Evolutionary conservation across 148 eudicot species (phyloP).

Genomic region (Mesembryanthemum crystallinum): DNA sequence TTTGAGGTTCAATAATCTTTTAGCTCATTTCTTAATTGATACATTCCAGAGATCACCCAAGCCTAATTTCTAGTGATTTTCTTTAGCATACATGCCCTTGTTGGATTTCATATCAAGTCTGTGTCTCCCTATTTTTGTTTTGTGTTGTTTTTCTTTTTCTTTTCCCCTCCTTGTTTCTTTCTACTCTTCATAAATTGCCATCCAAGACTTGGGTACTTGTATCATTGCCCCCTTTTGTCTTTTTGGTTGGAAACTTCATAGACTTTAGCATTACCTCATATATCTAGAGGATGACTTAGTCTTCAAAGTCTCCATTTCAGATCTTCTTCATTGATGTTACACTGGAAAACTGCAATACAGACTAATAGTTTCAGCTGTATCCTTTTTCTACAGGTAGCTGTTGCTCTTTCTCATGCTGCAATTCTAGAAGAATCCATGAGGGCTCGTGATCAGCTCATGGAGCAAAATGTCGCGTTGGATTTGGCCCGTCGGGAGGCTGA

Average conservation of each 20-base stretch:
- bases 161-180: too few species aligned
- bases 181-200: background rate
- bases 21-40: background rate
- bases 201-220: too few species aligned
- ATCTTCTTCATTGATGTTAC: conserved; percentile 11
- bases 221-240: background rate
- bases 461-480: conserved; percentile 75
- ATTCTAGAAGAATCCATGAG: conserved; percentile 80
- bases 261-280: background rate
- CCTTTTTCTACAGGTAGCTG: conserved; percentile 57
- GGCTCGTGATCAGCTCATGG: conserved; percentile 76
- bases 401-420: conserved; percentile 89
- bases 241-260: background rate
- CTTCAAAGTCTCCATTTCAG: background rate
- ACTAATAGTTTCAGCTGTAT: background rate
- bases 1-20: background rate
- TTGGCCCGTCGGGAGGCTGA: conserved; percentile 72
- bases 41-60: background rate
- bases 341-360: background rate
- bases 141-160: background rate
- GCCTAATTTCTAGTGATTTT: background rate
- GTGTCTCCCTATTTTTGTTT: background rate
- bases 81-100: background rate
- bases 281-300: background rate
- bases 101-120: background rate